phyloP scores from a whole-genome alignment of 108 stramenopile species.

The Stephanodiscus triporus region DNA sequence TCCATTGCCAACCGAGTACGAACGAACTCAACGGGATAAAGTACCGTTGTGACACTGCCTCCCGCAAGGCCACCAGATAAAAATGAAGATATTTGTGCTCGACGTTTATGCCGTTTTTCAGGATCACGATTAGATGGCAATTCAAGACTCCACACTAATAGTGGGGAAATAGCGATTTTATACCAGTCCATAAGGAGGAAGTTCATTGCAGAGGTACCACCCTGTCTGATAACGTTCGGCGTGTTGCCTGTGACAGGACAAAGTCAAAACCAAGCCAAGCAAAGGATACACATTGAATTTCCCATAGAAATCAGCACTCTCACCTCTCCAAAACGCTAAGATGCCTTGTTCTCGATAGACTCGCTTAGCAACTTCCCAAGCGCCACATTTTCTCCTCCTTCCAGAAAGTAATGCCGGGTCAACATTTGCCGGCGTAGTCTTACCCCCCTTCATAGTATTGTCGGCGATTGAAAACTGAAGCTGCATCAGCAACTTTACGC shows the following conservation, averaged over 20 bases:
- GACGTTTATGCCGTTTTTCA: slow-evolving; percentile 50
- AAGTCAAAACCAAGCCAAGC: neutral
- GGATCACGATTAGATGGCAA: slow-evolving; percentile 46
- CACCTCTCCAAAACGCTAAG: slow-evolving; percentile 79
- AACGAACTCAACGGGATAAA: slow-evolving; percentile 97
- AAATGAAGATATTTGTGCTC: slow-evolving; percentile 65
- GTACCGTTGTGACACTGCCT: slow-evolving; percentile 90
- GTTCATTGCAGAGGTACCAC: slow-evolving; percentile 80
- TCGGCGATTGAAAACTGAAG: slow-evolving; percentile 60
- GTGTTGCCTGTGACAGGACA: slow-evolving; percentile 55
- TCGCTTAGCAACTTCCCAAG: slow-evolving; percentile 62
- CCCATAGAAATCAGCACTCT: neutral
- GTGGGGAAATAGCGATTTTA: slow-evolving; percentile 57
- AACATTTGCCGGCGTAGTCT: neutral
- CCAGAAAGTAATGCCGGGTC: neutral
- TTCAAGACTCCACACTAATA: slow-evolving; percentile 40
- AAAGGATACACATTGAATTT: neutral
- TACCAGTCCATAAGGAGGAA: slow-evolving; percentile 85
- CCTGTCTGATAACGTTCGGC: slow-evolving; percentile 77
- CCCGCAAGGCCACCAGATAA: slow-evolving; percentile 96
- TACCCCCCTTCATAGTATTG: neutral
- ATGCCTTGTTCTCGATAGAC: slow-evolving; percentile 69
- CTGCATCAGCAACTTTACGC: slow-evolving; percentile 96
- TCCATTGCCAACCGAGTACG: slow-evolving; percentile 97
- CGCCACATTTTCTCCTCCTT: slow-evolving; percentile 15